These are phyloP conservation scores for Ganoderma lucidum DNA, from an alignment of 1,284 basidiomycete species.

Conservation along the genomic window DNA sequence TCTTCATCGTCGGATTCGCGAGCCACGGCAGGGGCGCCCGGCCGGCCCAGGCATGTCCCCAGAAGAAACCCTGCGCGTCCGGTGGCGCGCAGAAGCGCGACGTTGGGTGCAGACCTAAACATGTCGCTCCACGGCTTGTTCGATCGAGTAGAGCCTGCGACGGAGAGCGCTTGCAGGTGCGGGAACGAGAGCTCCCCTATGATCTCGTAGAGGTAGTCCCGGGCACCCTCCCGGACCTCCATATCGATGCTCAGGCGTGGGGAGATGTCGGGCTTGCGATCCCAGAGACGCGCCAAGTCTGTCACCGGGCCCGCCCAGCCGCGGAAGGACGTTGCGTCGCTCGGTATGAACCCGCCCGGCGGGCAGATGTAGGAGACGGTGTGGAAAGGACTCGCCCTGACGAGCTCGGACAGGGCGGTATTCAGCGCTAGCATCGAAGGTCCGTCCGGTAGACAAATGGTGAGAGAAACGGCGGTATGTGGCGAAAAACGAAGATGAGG, in stretches of 20 bases:
- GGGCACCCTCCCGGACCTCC: not conserved
- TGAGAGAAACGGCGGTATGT: not conserved
- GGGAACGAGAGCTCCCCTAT: not conserved
- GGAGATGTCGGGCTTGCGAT: constrained; percentile 7
- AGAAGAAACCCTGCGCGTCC: constrained; percentile 14
- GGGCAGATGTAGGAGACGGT: constrained; percentile 7
- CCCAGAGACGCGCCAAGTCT: constrained; percentile 9
- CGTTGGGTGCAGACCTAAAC: constrained; percentile 9
- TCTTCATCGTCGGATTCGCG: not conserved
- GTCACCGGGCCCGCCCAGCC: constrained; percentile 1
- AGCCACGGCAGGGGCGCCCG: too few relatives aligned
- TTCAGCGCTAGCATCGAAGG: not conserved
- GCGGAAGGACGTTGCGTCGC: not conserved
- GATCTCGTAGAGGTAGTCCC: not conserved
- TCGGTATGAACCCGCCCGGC: not conserved
- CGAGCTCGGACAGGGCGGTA: not conserved
- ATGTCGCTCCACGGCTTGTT: constrained; percentile 3
- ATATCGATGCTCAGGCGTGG: constrained; percentile 10
- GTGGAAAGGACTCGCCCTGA: constrained; percentile 1
- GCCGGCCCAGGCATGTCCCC: not conserved
- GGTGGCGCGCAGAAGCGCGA: constrained; percentile 7
- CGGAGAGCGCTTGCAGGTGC: not conserved
- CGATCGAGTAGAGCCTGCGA: constrained; percentile 7
- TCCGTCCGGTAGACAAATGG: not conserved
- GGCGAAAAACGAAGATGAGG: not conserved